Conservation (phyloP, 768 basidiomycete genomes). For the Pisolithus orientalis region DNA sequence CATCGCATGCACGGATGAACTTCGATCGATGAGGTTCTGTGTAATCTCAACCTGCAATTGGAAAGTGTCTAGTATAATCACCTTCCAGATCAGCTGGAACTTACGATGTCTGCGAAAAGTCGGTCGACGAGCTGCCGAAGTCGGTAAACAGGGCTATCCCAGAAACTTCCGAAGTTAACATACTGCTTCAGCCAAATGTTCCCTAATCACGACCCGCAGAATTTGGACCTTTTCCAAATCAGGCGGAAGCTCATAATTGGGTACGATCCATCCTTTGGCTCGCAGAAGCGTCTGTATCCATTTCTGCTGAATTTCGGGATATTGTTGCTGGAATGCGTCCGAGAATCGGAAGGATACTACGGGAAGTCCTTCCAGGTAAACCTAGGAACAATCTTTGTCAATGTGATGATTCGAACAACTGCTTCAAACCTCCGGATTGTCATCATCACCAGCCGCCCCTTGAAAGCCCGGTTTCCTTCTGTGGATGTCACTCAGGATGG, state of each 20-base stretch:
- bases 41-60: slow-evolving; percentile 53
- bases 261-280: slow-evolving; percentile 51
- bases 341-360: slow-evolving; percentile 53
- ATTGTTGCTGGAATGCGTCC: slow-evolving; percentile 42
- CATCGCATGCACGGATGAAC: slow-evolving; percentile 49
- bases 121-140: slow-evolving; percentile 48
- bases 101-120: slow-evolving; percentile 63
- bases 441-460: slow-evolving; percentile 37
- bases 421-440: slow-evolving; percentile 48
- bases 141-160: slow-evolving; percentile 20
- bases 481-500: slow-evolving; percentile 53
- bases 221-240: slow-evolving; percentile 46
- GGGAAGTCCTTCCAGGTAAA: slow-evolving; percentile 45
- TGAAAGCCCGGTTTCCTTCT: slow-evolving; percentile 23
- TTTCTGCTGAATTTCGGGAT: slow-evolving; percentile 53
- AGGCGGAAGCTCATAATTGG: slow-evolving; percentile 56
- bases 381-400: slow-evolving; percentile 15
- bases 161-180: slow-evolving; percentile 22
- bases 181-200: slow-evolving; percentile 47
- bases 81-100: slow-evolving; percentile 16
- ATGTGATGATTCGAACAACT: slow-evolving; percentile 7
- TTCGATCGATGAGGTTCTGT: slow-evolving; percentile 44
- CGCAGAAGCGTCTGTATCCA: slow-evolving; percentile 50
- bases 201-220: slow-evolving; percentile 56
- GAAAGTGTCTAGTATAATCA: slow-evolving; percentile 1